Evolutionary conservation across 2,329 filamentous ascomycete species (phyloP), one percentile per base, ranked within the genome.

Genomic region (Coniella lustricola): DNA sequence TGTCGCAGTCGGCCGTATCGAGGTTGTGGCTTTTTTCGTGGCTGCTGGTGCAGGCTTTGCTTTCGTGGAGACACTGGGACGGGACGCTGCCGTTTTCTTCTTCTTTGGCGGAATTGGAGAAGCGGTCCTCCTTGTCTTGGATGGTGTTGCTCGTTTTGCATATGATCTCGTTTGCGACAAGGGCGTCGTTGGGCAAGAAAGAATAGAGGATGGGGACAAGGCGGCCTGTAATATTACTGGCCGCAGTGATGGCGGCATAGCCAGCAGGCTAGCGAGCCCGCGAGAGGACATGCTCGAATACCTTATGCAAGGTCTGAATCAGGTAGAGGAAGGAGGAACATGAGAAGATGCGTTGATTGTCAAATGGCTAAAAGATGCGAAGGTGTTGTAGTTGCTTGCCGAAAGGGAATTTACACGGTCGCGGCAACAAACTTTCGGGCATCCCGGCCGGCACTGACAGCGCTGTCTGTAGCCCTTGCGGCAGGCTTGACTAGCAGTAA

Each of bases 221-320:
- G 49, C 43, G 22, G 54, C 52, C 41, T 56, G 48, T 37, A 60
- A 42, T 29, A 57, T 39, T 13, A 58, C 44, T 20, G 38, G 49
- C 16, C 55, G 55, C 47, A 61, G 52, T 35, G 55, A 48, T 34
- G 54, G 48, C 21, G 57, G 55, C 52, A 59, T 54, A 34, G 57
- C 58, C 50, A 57, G 45, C 32, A 56, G 43, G 33, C 44, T 54
- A 40, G 51, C 39, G n/a, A 49, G 18, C 20, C 47, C 48, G 45
- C 48, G 48, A 50, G 51, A 38, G 32, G 48, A 38, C 51, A 53
- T 53, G 44, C 29, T 48, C 44, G 51, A 44, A 50, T n/a, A n/a
- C n/a, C n/a, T n/a, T 50, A 47, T 36, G 50, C 42, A 42, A 35
- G 47, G 48, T n/a, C n/a, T 44, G 44, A 35, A 44, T 50, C 41